A percentile compares a stretch with the other conserved stretches of the same genome.
Conservation (phyloP, 371 early-diverging fungal species). For the Mucor sp. region DNA sequence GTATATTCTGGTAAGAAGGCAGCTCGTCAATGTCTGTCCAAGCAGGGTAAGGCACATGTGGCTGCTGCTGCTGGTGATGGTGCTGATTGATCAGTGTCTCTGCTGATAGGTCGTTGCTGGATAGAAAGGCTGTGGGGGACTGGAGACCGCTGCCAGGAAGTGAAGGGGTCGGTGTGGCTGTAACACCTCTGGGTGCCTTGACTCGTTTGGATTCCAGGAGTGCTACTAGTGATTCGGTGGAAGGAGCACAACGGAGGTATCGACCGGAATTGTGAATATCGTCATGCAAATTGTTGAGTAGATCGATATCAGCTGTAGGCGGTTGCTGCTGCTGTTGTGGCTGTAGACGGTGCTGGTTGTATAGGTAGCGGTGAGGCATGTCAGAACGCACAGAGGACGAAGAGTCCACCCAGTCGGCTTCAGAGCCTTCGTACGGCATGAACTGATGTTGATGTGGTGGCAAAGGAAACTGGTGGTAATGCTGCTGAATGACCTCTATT, state of each 20-base stretch:
- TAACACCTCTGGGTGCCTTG: constrained; percentile 15
- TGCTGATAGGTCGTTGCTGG: constrained; percentile 13
- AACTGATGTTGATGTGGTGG: constrained; percentile 13
- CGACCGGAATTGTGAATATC: constrained; percentile 64
- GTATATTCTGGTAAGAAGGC: constrained; percentile 64
- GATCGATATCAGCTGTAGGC: constrained; percentile 52
- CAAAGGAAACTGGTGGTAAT: constrained; percentile 10
- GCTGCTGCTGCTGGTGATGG: constrained; percentile 29
- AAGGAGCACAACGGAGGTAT: constrained; percentile 73
- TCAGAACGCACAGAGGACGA: constrained; percentile 8
- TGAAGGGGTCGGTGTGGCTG: constrained; percentile 10
- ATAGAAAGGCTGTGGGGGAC: constrained; percentile 1
- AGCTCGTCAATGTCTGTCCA: constrained; percentile 67
- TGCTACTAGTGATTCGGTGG: constrained; percentile 71
- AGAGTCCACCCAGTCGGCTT: constrained; percentile 16
- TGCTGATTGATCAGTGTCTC: constrained; percentile 25
- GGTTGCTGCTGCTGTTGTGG: neutral
- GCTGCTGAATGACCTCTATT: neutral
- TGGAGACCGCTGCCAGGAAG: constrained; percentile 1
- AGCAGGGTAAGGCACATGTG: constrained; percentile 63
- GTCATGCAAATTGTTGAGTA: constrained; percentile 59
- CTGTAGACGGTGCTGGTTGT: neutral
- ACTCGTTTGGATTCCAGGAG: constrained; percentile 65
- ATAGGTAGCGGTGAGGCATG: neutral
- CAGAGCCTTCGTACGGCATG: constrained; percentile 13